phyloP scores from a whole-genome alignment of 1,139 yeast species.

The Kurtzmaniella quercitrusa region DNA sequence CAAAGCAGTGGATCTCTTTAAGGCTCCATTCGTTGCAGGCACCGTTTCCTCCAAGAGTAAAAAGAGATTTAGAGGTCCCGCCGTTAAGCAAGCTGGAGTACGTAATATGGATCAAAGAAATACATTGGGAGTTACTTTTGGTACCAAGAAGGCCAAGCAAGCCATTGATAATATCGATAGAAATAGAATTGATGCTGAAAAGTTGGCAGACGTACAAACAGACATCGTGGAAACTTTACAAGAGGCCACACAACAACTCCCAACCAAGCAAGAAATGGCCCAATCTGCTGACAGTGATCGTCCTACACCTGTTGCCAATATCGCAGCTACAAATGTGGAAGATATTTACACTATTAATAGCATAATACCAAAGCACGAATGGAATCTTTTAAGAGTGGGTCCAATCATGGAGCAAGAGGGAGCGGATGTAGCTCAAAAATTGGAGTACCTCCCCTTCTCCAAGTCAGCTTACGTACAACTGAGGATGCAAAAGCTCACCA shows the following conservation, averaged over 20 bases:
- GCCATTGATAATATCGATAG: conserved; percentile 78
- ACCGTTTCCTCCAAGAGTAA: conserved; percentile 53
- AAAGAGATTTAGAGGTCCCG: conserved; percentile 54
- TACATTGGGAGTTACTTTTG: conserved; percentile 91
- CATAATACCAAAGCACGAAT: conserved; percentile 67
- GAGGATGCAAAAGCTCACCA: conserved; percentile 40
- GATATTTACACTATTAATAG: conserved; percentile 73
- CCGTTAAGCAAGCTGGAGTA: conserved; percentile 52
- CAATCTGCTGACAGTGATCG: conserved; percentile 57
- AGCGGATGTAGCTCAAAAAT: conserved; percentile 43
- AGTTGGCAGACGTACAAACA: conserved; percentile 66
- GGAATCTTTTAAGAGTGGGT: conserved; percentile 59
- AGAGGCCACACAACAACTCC: conserved; percentile 66
- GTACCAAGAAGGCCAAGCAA: conserved; percentile 93
- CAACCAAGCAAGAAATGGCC: conserved; percentile 59
- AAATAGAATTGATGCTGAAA: conserved; percentile 82
- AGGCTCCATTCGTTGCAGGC: conserved; percentile 55
- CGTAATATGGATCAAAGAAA: conserved; percentile 61
- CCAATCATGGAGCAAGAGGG: conserved; percentile 46
- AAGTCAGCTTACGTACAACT: conserved; percentile 52
- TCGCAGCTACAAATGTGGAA: conserved; percentile 73
- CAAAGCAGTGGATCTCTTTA: conserved; percentile 56
- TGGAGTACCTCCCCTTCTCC: conserved; percentile 59
- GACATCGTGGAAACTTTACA: conserved; percentile 82
- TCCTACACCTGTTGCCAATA: conserved; percentile 78